Base-by-base conservation (phyloP, 495 filamentous ascomycete genomes). In the Penicillium bialowiezense region DNA sequence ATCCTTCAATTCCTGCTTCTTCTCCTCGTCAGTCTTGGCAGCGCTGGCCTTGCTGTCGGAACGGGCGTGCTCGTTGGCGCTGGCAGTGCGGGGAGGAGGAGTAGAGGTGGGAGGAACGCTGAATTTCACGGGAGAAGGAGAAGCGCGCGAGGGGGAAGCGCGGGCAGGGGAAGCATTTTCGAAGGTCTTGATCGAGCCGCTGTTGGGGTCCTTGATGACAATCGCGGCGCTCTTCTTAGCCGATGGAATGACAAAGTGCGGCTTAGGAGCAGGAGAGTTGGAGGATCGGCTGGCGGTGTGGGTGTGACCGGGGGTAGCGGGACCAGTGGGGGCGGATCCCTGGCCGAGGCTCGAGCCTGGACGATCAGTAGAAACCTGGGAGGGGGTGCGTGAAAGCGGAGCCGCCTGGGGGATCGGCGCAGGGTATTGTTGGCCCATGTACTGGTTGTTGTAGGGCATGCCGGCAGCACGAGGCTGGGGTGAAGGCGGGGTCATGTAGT, bases 301-400 rank as follows among this genome's bases (percentile, higher is more conserved):
- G 31, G 82, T 77, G 32, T 85, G 82, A 24, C 70, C 76, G 28
- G 82, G 62, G 35, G 78, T 77, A 13, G 85, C 75, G 15, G 86
- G 77, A 29, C 79, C 73, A 36, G 68, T 75, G 35, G 73, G 80
- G 28, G 76, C 83, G 56, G 74, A 80, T 15, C 76, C 76, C 56
- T 88, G 88, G 32, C 86, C 81, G 38, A 91, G 78, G 67, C 88
- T 91, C 18, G 91, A 92, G 13, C 79, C 74, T 8, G 91, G 90
- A 44, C 90, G 83, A 55, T 93, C 85, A 48, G 76, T 75, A 18
- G 86, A 91, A 31, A 91, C 72, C 62, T 93, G 87, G 6, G 91
- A 96, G 3, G 88, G 81, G 40, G 82, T 87, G 58, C 91, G 86
- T 7, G 90, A 92, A 82, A 96, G 88, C 8, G 84, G 72, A 17